These are phyloP conservation scores for Pyricularia pennisetigena DNA, from an alignment of 2,329 filamentous ascomycete species.

Conservation along the genomic window DNA sequence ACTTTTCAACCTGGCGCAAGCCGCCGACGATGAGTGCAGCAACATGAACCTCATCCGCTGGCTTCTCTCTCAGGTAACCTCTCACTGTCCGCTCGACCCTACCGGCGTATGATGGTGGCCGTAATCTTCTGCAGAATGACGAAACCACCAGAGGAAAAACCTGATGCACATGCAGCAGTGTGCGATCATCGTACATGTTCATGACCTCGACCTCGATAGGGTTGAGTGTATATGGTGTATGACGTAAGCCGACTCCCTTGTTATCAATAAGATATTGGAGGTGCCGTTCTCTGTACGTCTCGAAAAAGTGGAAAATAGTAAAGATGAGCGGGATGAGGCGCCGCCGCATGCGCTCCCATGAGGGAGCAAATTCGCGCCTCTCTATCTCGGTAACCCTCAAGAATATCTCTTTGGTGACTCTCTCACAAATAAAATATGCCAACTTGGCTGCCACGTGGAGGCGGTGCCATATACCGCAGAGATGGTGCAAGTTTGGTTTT, in stretches of 20 bases:
- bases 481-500: slow-evolving; percentile 46
- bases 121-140: slow-evolving; percentile 51
- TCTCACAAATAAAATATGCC: slow-evolving; percentile 50
- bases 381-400: slow-evolving; percentile 45
- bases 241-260: slow-evolving; percentile 37
- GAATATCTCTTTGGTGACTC: slow-evolving; percentile 58
- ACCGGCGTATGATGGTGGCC: slow-evolving; percentile 55
- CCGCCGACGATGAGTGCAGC: slow-evolving; percentile 52
- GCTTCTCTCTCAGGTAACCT: slow-evolving; percentile 53
- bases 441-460: slow-evolving; percentile 55
- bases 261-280: slow-evolving; percentile 44
- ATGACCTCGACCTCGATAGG: slow-evolving; percentile 54
- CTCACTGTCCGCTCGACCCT: slow-evolving; percentile 51
- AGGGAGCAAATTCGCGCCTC: slow-evolving; percentile 46
- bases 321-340: slow-evolving; percentile 54
- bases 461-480: slow-evolving; percentile 57
- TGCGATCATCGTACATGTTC: slow-evolving; percentile 55
- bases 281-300: slow-evolving; percentile 51
- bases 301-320: slow-evolving; percentile 59
- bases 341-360: slow-evolving; percentile 54
- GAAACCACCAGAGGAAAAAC: slow-evolving; percentile 55
- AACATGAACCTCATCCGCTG: slow-evolving; percentile 51
- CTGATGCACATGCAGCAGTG: slow-evolving; percentile 52
- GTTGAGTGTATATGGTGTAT: slow-evolving; percentile 47
- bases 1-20: slow-evolving; percentile 49